Evolutionary conservation across 768 basidiomycete genomes (phyloP), one percentile per base, ranked within the genome.

Genomic region (Termitomyces heimii): DNA sequence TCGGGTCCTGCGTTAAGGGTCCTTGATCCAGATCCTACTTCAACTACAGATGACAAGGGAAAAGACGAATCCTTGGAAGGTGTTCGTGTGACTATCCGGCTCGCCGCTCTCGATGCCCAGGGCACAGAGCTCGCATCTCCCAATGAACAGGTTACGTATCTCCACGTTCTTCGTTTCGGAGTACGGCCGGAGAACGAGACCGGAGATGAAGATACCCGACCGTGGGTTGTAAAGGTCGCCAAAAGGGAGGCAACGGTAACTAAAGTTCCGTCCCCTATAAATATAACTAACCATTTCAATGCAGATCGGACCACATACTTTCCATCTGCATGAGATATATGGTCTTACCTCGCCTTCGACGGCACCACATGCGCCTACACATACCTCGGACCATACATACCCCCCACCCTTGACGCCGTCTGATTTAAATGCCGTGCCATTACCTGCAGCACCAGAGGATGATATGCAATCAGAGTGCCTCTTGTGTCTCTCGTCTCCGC

Each of bases 291-390:
- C 35, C 8, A 53, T 45, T 20, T 1, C 48, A n/a, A 55, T 29
- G 14, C 59, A 89, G 86, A 97, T 98, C 66, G 94, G 94, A 3
- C 80, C 88, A 5, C 93, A 95, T 66, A 93, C 92, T 0, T 98
- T 98, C 84, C 89, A 94, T 54, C 77, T 98, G 31, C 94, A 96
- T 66, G 94, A 98, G 67, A 98, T 98, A 47, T 98, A 89, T 63
- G 94, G 94, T 48, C 81, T 98, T 5, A 85, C 91, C 0, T 83
- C 89, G 7, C 72, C 81, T 51, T 71, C 80, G 9, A 37, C 54
- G 20, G 24, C 50, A 43, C 70, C 76, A 43, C 58, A 54, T 40
- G 60, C 73, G 4, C 60, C 70, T 18, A 45, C 62, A 16, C 68
- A 57, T 31, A 65, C 65, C 44, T 20, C 40, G 43, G 55, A 56